These are phyloP conservation scores for Fomitiporia mediterranea DNA, from an alignment of 1,284 basidiomycete genomes.

Conservation along the genomic window DNA sequence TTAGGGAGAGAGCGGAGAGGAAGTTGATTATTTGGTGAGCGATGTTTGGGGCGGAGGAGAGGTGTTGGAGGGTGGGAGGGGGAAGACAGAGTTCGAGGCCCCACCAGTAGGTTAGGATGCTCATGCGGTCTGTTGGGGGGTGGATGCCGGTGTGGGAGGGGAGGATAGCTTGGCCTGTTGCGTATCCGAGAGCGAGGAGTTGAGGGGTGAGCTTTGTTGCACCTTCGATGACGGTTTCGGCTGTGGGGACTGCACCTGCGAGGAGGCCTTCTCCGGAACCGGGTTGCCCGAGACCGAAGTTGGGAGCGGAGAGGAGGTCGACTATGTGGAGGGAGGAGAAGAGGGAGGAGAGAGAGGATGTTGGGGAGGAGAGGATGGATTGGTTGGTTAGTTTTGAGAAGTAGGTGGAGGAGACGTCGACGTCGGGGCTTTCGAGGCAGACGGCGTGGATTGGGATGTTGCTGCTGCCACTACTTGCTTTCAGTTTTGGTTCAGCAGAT, in stretches of 20 bases:
- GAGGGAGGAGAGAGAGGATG: slow-evolving; percentile 44
- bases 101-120: slow-evolving; percentile 84
- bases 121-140: slow-evolving; percentile 72
- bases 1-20: slow-evolving; percentile 60
- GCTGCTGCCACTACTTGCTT: slow-evolving; percentile 28
- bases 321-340: slow-evolving; percentile 57
- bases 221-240: slow-evolving; percentile 64
- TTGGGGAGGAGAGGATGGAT: slow-evolving; percentile 43
- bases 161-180: slow-evolving; percentile 59
- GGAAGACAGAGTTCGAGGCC: slow-evolving; percentile 72
- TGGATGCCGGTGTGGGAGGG: slow-evolving; percentile 67
- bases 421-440: slow-evolving; percentile 58
- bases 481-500: slow-evolving; percentile 20
- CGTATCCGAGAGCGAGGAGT: slow-evolving; percentile 71
- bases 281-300: slow-evolving; percentile 58
- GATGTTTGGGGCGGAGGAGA: slow-evolving; percentile 55
- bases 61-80: slow-evolving; percentile 54
- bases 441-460: slow-evolving; percentile 81
- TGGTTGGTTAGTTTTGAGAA: slow-evolving; percentile 39
- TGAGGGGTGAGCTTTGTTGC: slow-evolving; percentile 67
- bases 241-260: slow-evolving; percentile 67
- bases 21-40: slow-evolving; percentile 62
- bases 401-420: slow-evolving; percentile 50
- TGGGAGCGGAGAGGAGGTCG: slow-evolving; percentile 47
- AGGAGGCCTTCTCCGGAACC: slow-evolving; percentile 54